A percentile compares a stretch with the other conserved stretches of the same genome.
Conservation (phyloP, 129 eudicot species). For the Erigeron canadensis region DNA sequence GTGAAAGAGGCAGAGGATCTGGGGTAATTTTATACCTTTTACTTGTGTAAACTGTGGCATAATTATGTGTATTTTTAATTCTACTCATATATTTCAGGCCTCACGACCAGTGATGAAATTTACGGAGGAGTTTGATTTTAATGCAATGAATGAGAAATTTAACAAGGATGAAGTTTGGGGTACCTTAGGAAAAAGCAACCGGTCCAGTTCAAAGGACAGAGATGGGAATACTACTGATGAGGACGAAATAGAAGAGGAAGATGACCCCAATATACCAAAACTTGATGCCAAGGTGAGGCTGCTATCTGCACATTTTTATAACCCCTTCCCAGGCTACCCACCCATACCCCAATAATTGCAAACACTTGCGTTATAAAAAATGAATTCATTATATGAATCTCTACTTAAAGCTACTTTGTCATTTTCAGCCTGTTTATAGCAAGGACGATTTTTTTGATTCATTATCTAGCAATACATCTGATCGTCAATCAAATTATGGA, state of each 20-base stretch:
- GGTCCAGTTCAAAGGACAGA: constrained; percentile 44
- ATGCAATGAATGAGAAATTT: constrained; percentile 94
- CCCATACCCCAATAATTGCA: neutral
- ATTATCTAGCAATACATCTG: constrained; percentile 63
- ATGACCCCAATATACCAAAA: constrained; percentile 47
- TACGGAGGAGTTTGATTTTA: constrained; percentile 89
- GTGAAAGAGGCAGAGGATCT: constrained; percentile 91
- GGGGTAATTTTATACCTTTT: constrained; percentile 43
- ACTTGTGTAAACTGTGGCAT: neutral
- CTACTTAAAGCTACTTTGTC: constrained; percentile 17
- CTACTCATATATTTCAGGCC: constrained; percentile 35
- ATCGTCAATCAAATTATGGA: constrained; percentile 63
- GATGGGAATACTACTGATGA: constrained; percentile 62
- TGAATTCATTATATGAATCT: neutral
- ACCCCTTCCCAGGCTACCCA: neutral
- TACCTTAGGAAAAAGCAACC: constrained; percentile 69
- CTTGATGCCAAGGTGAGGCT: constrained; percentile 54
- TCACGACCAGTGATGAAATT: constrained; percentile 66
- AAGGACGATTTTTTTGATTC: constrained; percentile 95
- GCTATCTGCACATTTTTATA: neutral
- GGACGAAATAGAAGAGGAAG: constrained; percentile 61
- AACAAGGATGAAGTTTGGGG: constrained; percentile 99
- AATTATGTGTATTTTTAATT: neutral
- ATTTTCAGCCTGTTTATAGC: constrained; percentile 70
- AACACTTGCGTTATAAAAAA: neutral